These are phyloP conservation scores for Penicillium roqueforti DNA, from an alignment of 495 filamentous ascomycete genomes.

Conservation along the genomic window DNA sequence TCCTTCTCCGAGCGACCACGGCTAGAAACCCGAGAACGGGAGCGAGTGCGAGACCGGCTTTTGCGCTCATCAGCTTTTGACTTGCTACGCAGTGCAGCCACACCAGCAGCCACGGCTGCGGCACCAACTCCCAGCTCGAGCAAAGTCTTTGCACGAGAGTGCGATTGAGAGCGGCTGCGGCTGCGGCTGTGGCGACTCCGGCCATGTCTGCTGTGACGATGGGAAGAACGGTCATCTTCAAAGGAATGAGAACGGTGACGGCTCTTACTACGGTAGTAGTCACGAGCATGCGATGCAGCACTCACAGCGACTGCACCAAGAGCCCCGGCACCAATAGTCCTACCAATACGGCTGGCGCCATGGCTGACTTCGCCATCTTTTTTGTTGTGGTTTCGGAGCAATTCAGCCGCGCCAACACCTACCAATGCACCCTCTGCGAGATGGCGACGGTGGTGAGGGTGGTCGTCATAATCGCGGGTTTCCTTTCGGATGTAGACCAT, in stretches of 20 bases:
- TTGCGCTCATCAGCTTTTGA: slow-evolving; percentile 63
- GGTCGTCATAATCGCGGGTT: slow-evolving; percentile 51
- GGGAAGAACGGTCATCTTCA: slow-evolving; percentile 46
- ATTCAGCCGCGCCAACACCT: slow-evolving; percentile 69
- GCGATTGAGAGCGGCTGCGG: slow-evolving; percentile 54
- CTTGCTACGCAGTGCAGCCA: slow-evolving; percentile 65
- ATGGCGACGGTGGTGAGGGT: slow-evolving; percentile 67
- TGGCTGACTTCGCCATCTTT: slow-evolving; percentile 53
- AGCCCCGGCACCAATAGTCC: slow-evolving; percentile 73
- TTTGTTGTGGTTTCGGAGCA: slow-evolving; percentile 65
- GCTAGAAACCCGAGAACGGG: slow-evolving; percentile 41
- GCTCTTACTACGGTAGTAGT: slow-evolving; percentile 59
- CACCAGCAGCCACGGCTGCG: slow-evolving; percentile 75
- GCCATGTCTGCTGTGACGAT: slow-evolving; percentile 32
- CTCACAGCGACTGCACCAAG: slow-evolving; percentile 80
- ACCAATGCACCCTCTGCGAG: slow-evolving; percentile 83
- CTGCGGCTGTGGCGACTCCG: slow-evolving; percentile 39
- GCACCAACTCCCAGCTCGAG: slow-evolving; percentile 75
- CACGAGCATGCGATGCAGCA: slow-evolving; percentile 66
- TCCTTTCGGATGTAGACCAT: slow-evolving; percentile 56
- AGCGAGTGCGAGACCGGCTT: slow-evolving; percentile 62
- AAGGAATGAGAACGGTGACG: slow-evolving; percentile 46
- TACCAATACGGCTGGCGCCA: slow-evolving; percentile 60
- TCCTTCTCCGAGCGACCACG: slow-evolving; percentile 28
- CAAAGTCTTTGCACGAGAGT: slow-evolving; percentile 54